A percentile compares a stretch with the other conserved stretches of the same genome.
Conservation (phyloP, 306 rosid species). For the Canavalia ensiformis region DNA sequence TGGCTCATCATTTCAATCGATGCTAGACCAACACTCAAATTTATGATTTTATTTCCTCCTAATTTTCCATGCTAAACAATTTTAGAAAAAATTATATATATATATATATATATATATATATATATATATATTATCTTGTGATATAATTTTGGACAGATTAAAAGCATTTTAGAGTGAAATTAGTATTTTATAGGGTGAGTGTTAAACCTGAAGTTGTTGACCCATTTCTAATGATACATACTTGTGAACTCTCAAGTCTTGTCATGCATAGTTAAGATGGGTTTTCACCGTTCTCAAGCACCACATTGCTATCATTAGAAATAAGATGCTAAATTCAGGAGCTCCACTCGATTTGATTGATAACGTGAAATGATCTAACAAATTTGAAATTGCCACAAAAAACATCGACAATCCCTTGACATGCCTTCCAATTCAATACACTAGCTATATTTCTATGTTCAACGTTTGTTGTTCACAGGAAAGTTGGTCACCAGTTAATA, state of each 20-base stretch:
- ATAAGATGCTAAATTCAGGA: neutral
- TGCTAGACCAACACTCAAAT: too few relatives aligned
- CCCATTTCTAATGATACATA: neutral
- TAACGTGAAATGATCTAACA: neutral
- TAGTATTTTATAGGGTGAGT: too few relatives aligned
- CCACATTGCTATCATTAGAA: neutral
- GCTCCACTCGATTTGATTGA: conserved; percentile 9
- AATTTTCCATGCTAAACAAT: too few relatives aligned
- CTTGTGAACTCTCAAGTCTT: neutral
- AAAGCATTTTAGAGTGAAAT: too few relatives aligned
- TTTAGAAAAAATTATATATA: too few relatives aligned
- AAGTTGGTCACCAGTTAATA: conserved; percentile 20
- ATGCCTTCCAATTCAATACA: neutral
- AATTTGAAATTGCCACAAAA: neutral
- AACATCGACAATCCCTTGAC: conserved; percentile 13
- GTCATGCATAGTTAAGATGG: neutral
- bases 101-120: too few relatives aligned
- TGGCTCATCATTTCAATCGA: too few relatives aligned
- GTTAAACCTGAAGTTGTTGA: neutral
- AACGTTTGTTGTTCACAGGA: neutral
- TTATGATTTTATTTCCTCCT: too few relatives aligned
- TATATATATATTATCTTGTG: too few relatives aligned
- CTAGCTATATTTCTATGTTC: neutral
- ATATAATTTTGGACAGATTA: too few relatives aligned
- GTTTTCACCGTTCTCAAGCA: neutral